Conservation (phyloP, 192 early-diverging fungal genomes). For the Coemansia sp. region DNA sequence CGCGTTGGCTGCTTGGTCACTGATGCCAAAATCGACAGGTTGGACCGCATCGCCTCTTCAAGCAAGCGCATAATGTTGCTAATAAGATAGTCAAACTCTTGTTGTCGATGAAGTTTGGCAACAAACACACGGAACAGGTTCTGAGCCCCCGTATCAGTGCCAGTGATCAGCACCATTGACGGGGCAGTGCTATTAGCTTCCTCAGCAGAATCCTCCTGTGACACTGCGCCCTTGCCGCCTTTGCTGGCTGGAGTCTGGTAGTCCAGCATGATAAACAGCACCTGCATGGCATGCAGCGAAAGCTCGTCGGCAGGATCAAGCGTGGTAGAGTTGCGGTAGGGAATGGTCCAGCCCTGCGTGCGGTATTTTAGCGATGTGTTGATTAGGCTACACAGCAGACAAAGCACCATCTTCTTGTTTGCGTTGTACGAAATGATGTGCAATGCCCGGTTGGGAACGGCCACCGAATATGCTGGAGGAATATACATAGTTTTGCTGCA, state of each 20-base stretch:
- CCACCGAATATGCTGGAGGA: constrained; percentile 33
- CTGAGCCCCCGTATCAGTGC: constrained; percentile 44
- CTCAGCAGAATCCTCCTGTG: constrained; percentile 4
- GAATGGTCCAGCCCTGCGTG: constrained; percentile 80
- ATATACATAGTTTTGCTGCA: constrained; percentile 82
- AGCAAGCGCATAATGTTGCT: constrained; percentile 78
- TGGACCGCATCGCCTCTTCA: constrained; percentile 68
- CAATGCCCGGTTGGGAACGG: constrained; percentile 34
- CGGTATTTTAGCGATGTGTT: constrained; percentile 83
- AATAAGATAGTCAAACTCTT: constrained; percentile 80
- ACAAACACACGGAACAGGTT: constrained; percentile 79
- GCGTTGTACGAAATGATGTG: constrained; percentile 41
- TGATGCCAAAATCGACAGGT: constrained; percentile 43
- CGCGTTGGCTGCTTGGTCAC: constrained; percentile 36
- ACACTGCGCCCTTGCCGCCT: background rate
- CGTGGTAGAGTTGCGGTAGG: constrained; percentile 82
- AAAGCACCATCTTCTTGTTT: constrained; percentile 65
- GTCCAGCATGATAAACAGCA: constrained; percentile 62
- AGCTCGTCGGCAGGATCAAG: constrained; percentile 71
- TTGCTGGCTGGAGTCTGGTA: constrained; percentile 54
- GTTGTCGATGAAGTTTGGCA: constrained; percentile 74
- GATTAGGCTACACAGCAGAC: constrained; percentile 79
- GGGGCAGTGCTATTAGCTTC: constrained; percentile 24
- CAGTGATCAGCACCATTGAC: constrained; percentile 36
- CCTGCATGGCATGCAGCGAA: constrained; percentile 68